Conservation (phyloP, 2,329 filamentous ascomycete genomes). For the Stylonectria norvegica region DNA sequence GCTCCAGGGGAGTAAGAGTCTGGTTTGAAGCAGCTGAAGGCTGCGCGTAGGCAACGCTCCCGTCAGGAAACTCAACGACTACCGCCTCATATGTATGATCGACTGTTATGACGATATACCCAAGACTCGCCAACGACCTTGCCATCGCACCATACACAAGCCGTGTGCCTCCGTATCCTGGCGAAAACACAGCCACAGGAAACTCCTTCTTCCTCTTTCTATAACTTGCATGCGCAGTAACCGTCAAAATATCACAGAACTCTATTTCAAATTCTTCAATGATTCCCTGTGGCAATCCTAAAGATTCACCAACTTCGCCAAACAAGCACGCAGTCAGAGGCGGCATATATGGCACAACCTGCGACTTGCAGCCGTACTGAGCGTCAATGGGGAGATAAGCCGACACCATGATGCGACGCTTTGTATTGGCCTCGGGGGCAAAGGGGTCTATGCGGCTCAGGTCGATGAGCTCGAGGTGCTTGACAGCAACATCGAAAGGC, state of each 20-base stretch:
- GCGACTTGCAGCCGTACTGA: slow-evolving; percentile 2
- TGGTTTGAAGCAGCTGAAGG: not conserved
- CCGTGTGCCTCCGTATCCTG: slow-evolving; percentile 40
- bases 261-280: slow-evolving; percentile 11
- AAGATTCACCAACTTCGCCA: slow-evolving; percentile 3
- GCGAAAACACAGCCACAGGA: slow-evolving; percentile 35
- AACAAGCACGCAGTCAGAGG: slow-evolving; percentile 8
- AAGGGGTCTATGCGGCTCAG: slow-evolving; percentile 7
- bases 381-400: slow-evolving; percentile 13
- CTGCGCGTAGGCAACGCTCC: slow-evolving; percentile 19
- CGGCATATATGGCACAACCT: slow-evolving; percentile 8
- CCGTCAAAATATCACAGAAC: slow-evolving; percentile 11
- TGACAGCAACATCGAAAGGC: slow-evolving; percentile 1
- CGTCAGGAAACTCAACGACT: slow-evolving; percentile 44
- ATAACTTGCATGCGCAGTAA: not conserved
- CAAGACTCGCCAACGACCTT: slow-evolving; percentile 42
- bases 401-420: slow-evolving; percentile 9
- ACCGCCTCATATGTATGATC: slow-evolving; percentile 46
- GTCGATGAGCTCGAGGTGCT: slow-evolving; percentile 8
- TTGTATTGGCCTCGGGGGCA: slow-evolving; percentile 4
- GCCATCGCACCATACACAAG: slow-evolving; percentile 41
- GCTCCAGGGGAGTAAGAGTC: not conserved
- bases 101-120: slow-evolving; percentile 43
- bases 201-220: slow-evolving; percentile 2
- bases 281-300: slow-evolving; percentile 5